Percentiles rank a stretch among this genome's conserved stretches.
phyloP scores from a whole-genome alignment of 768 basidiomycete genomes.

The Lentinula edodes region DNA sequence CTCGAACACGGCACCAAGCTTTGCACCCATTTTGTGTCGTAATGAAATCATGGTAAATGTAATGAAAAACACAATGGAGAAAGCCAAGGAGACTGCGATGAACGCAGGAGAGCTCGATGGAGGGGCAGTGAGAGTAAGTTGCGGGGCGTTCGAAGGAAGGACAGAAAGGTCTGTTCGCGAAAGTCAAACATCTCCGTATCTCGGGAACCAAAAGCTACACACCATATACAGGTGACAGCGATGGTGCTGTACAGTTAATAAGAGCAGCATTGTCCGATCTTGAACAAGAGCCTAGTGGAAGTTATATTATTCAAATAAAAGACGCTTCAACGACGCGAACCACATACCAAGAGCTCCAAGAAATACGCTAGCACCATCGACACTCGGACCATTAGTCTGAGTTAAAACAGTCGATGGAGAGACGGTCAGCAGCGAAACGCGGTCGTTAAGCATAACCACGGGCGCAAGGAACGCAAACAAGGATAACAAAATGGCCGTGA shows the following conservation, averaged over 20 bases:
- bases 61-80: slow-evolving; percentile 59
- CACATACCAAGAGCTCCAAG: slow-evolving; percentile 60
- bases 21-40: slow-evolving; percentile 56
- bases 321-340: not conserved
- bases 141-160: slow-evolving; percentile 52
- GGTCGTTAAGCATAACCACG: slow-evolving; percentile 47
- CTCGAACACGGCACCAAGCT: slow-evolving; percentile 42
- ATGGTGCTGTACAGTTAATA: slow-evolving; percentile 51
- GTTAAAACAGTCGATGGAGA: slow-evolving; percentile 46
- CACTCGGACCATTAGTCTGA: slow-evolving; percentile 17
- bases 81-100: slow-evolving; percentile 53
- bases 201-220: slow-evolving; percentile 14
- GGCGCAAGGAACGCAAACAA: slow-evolving; percentile 71
- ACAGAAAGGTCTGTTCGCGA: slow-evolving; percentile 51
- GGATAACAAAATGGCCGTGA: slow-evolving; percentile 61
- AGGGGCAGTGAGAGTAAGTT: slow-evolving; percentile 53
- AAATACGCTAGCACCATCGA: slow-evolving; percentile 68
- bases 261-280: slow-evolving; percentile 40
- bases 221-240: slow-evolving; percentile 62
- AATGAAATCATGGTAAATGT: slow-evolving; percentile 61
- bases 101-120: slow-evolving; percentile 56
- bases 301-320: not conserved
- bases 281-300: slow-evolving; percentile 59
- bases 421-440: slow-evolving; percentile 62
- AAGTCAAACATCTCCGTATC: not conserved